These are phyloP conservation scores for Aspergillus bertholletiae DNA, from an alignment of 495 filamentous ascomycete genomes.

Conservation along the genomic window DNA sequence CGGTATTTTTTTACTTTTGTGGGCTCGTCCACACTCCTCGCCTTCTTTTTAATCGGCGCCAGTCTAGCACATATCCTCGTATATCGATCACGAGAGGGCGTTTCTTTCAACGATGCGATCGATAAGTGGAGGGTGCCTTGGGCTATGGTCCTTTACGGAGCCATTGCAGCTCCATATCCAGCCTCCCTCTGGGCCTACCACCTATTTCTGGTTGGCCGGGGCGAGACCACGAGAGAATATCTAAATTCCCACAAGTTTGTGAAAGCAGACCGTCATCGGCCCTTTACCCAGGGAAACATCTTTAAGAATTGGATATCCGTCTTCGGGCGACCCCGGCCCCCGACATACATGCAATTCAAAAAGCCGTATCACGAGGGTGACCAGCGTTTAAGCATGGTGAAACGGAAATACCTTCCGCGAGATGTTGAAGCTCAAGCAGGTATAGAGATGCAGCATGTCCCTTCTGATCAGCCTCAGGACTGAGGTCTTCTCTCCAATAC, in stretches of 20 bases:
- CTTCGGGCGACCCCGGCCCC: conserved; percentile 76
- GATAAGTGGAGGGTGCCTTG: conserved; percentile 72
- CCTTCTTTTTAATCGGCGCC: conserved; percentile 69
- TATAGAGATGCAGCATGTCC: conserved; percentile 60
- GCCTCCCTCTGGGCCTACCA: conserved; percentile 83
- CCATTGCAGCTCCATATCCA: conserved; percentile 75
- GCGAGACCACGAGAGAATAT: conserved; percentile 94
- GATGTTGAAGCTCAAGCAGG: conserved; percentile 51
- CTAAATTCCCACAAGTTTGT: conserved; percentile 92
- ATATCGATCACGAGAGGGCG: conserved; percentile 55
- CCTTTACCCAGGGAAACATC: conserved; percentile 77
- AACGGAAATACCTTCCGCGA: conserved; percentile 50
- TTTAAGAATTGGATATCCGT: conserved; percentile 80
- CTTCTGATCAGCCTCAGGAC: conserved; percentile 19
- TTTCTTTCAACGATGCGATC: conserved; percentile 66
- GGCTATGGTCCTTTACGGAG: conserved; percentile 81
- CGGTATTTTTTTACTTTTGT: conserved; percentile 96
- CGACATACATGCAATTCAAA: conserved; percentile 90
- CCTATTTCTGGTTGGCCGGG: conserved; percentile 80
- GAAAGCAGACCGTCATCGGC: conserved; percentile 85
- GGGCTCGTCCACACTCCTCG: conserved; percentile 67
- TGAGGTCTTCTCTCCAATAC: not conserved
- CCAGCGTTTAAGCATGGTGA: conserved; percentile 69
- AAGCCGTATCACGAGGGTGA: conserved; percentile 72
- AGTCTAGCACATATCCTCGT: conserved; percentile 76